Evolutionary conservation across 2,329 filamentous ascomycete species (phyloP).

Genomic region (Pseudonectria foliicola): DNA sequence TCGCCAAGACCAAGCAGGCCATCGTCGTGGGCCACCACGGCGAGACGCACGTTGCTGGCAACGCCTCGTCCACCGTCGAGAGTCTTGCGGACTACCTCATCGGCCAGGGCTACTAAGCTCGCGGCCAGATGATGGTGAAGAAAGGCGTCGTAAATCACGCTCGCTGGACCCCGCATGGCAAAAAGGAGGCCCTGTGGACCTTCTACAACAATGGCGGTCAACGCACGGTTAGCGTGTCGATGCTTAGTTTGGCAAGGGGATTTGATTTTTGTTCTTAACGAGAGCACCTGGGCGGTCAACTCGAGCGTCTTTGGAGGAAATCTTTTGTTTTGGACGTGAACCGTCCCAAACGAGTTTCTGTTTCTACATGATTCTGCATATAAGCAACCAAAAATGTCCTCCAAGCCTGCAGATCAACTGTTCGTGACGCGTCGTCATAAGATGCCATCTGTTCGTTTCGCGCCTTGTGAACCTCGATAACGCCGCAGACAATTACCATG

Average conservation of each 20-base stretch:
- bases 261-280: constrained; percentile 17
- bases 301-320: constrained; percentile 15
- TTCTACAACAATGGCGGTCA: constrained; percentile 2
- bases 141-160: constrained; percentile 3
- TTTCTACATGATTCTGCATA: constrained; percentile 23
- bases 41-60: constrained; percentile 65
- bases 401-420: constrained; percentile 6
- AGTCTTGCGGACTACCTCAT: constrained; percentile 82
- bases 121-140: constrained; percentile 2
- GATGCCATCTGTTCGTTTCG: constrained; percentile 1
- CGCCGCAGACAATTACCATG: too few species aligned
- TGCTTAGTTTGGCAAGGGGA: neutral
- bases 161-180: constrained; percentile 1
- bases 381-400: constrained; percentile 19
- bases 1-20: constrained; percentile 82
- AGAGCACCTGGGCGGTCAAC: constrained; percentile 14
- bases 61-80: constrained; percentile 72
- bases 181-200: constrained; percentile 8
- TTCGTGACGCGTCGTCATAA: constrained; percentile 1
- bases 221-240: neutral
- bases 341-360: constrained; percentile 15
- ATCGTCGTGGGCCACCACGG: constrained; percentile 84
- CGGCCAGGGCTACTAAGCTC: constrained; percentile 62
- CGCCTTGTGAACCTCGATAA: constrained; percentile 2
- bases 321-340: constrained; percentile 15